Conservation (phyloP, 2,329 filamentous ascomycete species). For the Cryphonectria naterciae region DNA sequence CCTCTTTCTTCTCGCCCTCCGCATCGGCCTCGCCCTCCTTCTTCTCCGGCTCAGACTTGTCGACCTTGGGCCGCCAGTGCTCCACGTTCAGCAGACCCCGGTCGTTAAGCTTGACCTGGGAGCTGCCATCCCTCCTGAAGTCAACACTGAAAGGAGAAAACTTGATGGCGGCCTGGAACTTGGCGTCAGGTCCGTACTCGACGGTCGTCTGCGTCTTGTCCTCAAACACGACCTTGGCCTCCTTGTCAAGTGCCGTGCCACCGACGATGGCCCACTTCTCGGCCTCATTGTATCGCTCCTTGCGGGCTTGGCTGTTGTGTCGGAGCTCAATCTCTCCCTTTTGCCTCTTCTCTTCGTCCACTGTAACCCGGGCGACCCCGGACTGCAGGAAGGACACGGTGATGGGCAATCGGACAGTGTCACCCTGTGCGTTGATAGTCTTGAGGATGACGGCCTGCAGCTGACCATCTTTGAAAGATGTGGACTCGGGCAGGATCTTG, state of each 20-base stretch:
- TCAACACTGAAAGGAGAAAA: conserved; percentile 84
- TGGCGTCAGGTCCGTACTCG: conserved; percentile 75
- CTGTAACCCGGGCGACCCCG: conserved; percentile 80
- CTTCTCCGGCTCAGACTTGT: conserved; percentile 55
- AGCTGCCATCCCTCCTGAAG: conserved; percentile 80
- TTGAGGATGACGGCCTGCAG: conserved; percentile 84
- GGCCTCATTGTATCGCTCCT: conserved; percentile 93
- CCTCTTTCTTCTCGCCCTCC: conserved; percentile 41
- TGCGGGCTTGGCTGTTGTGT: conserved; percentile 80
- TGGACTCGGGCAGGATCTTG: conserved; percentile 69
- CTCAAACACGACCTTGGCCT: conserved; percentile 69
- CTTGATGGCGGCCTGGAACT: conserved; percentile 81
- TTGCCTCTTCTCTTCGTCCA: conserved; percentile 89
- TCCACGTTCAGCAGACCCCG: conserved; percentile 91
- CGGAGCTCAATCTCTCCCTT: conserved; percentile 88
- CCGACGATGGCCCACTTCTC: conserved; percentile 86
- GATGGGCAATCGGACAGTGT: conserved; percentile 78
- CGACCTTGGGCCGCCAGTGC: conserved; percentile 90
- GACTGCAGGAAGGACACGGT: conserved; percentile 88
- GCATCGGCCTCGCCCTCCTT: conserved; percentile 44
- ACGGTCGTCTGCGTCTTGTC: conserved; percentile 72
- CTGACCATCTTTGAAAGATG: conserved; percentile 78
- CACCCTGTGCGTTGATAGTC: conserved; percentile 65
- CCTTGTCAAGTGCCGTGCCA: conserved; percentile 72
- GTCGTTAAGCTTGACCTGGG: conserved; percentile 87